Percentiles rank a stretch among this genome's conserved stretches.
phyloP scores from a whole-genome alignment of 2,329 filamentous ascomycete species.

The Apiospora hydei region DNA sequence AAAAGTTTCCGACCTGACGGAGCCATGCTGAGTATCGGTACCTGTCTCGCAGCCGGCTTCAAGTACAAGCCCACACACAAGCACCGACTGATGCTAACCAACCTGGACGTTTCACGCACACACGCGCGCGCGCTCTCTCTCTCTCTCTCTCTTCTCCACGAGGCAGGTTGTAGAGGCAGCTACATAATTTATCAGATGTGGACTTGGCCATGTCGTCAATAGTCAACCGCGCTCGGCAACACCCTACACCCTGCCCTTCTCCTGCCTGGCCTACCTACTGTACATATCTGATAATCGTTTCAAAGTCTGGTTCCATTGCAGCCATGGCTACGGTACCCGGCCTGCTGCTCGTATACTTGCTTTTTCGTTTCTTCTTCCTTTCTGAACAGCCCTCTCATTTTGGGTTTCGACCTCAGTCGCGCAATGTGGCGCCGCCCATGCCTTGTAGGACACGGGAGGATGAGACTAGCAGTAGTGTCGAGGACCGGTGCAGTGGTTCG shows the following conservation, averaged over 20 bases:
- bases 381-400: not conserved
- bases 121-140: no score
- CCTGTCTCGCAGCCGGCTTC: not conserved
- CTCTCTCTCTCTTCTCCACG: not conserved
- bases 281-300: slow-evolving; percentile 20
- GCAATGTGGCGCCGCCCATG: slow-evolving; percentile 17
- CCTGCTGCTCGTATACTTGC: not conserved
- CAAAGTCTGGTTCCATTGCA: not conserved
- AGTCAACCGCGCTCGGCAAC: not conserved
- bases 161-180: not conserved
- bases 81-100: not conserved
- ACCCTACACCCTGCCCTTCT: not conserved
- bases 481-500: slow-evolving; percentile 19
- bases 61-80: not conserved
- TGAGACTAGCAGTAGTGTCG: slow-evolving; percentile 17
- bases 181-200: not conserved
- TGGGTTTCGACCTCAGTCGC: slow-evolving; percentile 14
- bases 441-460: slow-evolving; percentile 19
- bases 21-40: not conserved
- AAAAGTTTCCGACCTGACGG: slow-evolving; percentile 22
- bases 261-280: not conserved
- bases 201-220: not conserved
- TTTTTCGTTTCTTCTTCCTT: slow-evolving; percentile 14
- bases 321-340: slow-evolving; percentile 18
- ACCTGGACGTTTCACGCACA: not conserved